Conservation (phyloP, 1,139 yeast species). For the Candida tropicalis region DNA sequence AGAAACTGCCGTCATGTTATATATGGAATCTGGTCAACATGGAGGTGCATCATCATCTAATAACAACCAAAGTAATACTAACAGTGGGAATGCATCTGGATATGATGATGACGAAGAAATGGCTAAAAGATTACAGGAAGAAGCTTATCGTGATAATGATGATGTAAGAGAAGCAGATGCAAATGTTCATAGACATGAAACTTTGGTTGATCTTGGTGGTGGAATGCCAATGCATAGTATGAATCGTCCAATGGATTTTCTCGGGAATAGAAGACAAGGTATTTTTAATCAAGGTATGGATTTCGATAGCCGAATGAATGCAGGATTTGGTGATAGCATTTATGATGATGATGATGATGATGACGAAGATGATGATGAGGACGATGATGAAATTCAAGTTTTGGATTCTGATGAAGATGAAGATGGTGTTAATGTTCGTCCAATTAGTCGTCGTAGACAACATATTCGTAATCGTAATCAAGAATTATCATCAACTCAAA, state of each 20-base stretch:
- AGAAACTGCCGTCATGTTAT: constrained; percentile 84
- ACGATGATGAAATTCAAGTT: constrained; percentile 31
- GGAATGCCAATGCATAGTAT: constrained; percentile 13
- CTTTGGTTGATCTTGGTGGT: constrained; percentile 52
- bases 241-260: constrained; percentile 38
- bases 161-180: constrained; percentile 67
- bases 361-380: constrained; percentile 27
- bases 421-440: constrained; percentile 10
- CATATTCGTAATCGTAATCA: constrained; percentile 28
- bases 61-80: constrained; percentile 5
- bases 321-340: constrained; percentile 25
- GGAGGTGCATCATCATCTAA: constrained; percentile 18
- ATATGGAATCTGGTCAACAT: constrained; percentile 59
- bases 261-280: constrained; percentile 45
- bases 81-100: not conserved
- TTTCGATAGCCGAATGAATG: constrained; percentile 25
- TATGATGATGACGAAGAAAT: constrained; percentile 54
- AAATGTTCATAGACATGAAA: constrained; percentile 80
- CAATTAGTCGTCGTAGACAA: constrained; percentile 33
- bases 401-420: constrained; percentile 5
- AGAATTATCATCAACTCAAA: constrained; percentile 61
- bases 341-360: constrained; percentile 34
- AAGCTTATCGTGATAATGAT: constrained; percentile 47
- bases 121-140: constrained; percentile 67
- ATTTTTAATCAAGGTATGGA: constrained; percentile 48